Conservation (phyloP, 352 stramenopile species). For the Phytopythium cucurbitacearum region DNA sequence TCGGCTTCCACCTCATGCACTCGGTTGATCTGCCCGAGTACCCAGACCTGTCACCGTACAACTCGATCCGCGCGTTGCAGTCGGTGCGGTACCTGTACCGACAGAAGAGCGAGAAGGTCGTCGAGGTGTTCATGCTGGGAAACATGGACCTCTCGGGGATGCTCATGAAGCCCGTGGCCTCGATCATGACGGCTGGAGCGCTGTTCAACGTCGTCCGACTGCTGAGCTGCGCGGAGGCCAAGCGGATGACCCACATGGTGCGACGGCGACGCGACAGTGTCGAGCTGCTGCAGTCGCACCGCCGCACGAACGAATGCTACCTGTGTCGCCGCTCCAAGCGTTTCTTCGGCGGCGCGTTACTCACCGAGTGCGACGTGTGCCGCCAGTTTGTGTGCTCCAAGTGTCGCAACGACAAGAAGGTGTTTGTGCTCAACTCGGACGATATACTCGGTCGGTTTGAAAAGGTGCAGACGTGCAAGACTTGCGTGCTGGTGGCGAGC, state of each 20-base stretch:
- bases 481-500: constrained; percentile 27
- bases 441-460: constrained; percentile 19
- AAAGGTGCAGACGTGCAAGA: constrained; percentile 29
- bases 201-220: constrained; percentile 26
- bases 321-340: constrained; percentile 27
- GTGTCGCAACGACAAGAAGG: constrained; percentile 37
- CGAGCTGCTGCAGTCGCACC: constrained; percentile 11
- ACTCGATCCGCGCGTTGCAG: constrained; percentile 9
- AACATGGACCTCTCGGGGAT: constrained; percentile 16
- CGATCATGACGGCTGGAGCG: constrained; percentile 15
- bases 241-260: constrained; percentile 41
- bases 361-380: constrained; percentile 36
- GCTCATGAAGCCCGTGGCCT: constrained; percentile 2
- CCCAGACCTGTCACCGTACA: constrained; percentile 16
- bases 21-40: constrained; percentile 29
- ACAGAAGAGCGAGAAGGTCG: constrained; percentile 24
- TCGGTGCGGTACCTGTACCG: constrained; percentile 35
- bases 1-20: constrained; percentile 37
- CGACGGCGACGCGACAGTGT: constrained; percentile 27
- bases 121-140: constrained; percentile 34
- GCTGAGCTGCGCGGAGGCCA: constrained; percentile 38
- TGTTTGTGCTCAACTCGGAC: constrained; percentile 25
- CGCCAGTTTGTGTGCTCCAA: constrained; percentile 41
- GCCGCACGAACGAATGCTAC: constrained; percentile 14
- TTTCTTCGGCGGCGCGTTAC: constrained; percentile 26